Percentiles rank a stretch among this genome's conserved stretches.
Conservation (phyloP, 257 asterid genomes). For the Solanum lycopersicoides region DNA sequence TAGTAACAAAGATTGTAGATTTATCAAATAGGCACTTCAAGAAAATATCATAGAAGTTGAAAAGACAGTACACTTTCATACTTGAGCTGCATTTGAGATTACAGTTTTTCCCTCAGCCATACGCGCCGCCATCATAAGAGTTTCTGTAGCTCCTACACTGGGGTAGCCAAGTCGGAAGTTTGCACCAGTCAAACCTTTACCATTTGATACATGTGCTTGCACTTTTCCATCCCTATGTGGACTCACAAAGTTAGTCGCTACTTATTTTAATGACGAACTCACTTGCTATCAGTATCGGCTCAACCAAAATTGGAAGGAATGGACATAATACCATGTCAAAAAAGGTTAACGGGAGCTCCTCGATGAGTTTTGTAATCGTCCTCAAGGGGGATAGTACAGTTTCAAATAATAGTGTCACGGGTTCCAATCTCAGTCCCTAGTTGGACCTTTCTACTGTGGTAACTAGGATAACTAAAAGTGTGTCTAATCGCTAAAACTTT, state of each 20-base stretch:
- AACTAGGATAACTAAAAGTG: not conserved
- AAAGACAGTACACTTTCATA: not conserved
- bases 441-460: not conserved
- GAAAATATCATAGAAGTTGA: not conserved
- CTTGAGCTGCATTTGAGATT: conserved; percentile 34
- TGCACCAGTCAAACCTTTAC: conserved; percentile 31
- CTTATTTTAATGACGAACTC: not conserved
- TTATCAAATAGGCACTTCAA: not conserved
- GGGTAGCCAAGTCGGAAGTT: conserved; percentile 26
- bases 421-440: not conserved
- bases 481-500: not conserved
- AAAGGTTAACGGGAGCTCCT: not conserved
- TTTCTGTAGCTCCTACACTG: conserved; percentile 48
- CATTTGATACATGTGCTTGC: conserved; percentile 23
- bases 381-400: not conserved
- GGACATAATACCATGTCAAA: not conserved
- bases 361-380: not conserved
- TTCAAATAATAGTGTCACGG: not conserved
- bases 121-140: conserved; percentile 43
- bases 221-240: conserved; percentile 23
- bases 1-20: not conserved
- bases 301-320: not conserved
- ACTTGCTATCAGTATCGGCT: not conserved
- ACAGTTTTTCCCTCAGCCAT: conserved; percentile 28
- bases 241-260: not conserved